Evolutionary conservation across 2,329 filamentous ascomycete species (phyloP), one percentile per base, ranked within the genome.

Genomic region (Aspergillus unguis): DNA sequence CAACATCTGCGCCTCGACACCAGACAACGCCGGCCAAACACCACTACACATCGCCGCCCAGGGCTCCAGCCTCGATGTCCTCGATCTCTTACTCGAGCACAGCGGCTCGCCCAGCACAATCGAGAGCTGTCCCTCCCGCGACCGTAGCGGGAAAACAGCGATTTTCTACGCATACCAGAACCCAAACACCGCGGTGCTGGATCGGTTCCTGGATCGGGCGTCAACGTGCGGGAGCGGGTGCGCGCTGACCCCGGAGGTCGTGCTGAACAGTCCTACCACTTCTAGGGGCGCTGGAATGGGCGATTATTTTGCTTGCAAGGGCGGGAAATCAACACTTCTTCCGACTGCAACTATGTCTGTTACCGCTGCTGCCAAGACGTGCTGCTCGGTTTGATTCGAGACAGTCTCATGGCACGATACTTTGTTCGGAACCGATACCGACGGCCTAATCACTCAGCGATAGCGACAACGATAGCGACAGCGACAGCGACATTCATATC

Each of bases 141-240:
- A 56, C 48, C 32, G 29, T 26, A 26, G 38, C 8, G 48, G 54
- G 2, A 51, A 49, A 9, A 54, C 42, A 1, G 31, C 51, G 3
- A 37, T 56, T 2, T 51, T 41, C 40, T 56, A 56, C 54, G 54
- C 54, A 26, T 56, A 56, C 36, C 28, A 50, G 5, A 50, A 54
- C 11, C 31, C 48, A 9, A 36, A 29, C 23, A 7, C 10, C 1
- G 44, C 45, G 5, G 17, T 56, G 3, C 23, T 56, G 4, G 33
- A 28, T 3, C 37, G 35, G 2, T 56, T 56, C 27, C 44, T 54
- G 10, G 27, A 51, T 7, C 52, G 35, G 17, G 45, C 52, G 0
- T 38, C 51, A 0, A 7, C 4, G 4, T 49, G 35, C 8, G 51
- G 42, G 3, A 23, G 23, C 0, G 47, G 48, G 4, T 54, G 54